Percentiles rank a stretch among this genome's conserved stretches.
phyloP scores from a whole-genome alignment of 768 basidiomycete species.

The Mycena belliarum region DNA sequence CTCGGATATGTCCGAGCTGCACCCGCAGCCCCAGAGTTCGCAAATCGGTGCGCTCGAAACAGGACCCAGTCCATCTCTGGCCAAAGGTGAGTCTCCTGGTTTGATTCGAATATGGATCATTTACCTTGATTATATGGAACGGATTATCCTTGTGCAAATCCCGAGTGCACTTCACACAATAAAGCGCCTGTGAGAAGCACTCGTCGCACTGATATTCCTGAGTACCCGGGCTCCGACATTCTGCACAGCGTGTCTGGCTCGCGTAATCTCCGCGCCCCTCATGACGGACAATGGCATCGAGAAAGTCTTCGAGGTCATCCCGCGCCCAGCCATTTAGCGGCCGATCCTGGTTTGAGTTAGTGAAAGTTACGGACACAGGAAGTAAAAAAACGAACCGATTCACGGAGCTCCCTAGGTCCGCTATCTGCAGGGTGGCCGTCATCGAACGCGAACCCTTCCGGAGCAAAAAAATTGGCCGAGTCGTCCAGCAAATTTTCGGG shows the following conservation, averaged over 20 bases:
- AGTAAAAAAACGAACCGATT: no score
- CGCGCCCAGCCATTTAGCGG: neutral
- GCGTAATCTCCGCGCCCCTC: neutral
- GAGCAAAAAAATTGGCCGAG: no score
- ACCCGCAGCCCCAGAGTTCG: slow-evolving; percentile 22
- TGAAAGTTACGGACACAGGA: no score
- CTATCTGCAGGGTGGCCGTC: no score
- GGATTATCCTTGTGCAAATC: neutral
- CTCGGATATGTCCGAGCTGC: slow-evolving; percentile 24
- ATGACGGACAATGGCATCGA: neutral
- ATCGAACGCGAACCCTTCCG: no score
- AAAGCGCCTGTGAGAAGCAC: neutral
- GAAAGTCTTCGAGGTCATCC: neutral
- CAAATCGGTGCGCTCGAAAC: slow-evolving; percentile 8
- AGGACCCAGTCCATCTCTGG: neutral
- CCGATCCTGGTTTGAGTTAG: neutral
- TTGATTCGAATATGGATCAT: no score
- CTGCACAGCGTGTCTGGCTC: neutral
- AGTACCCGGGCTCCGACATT: neutral
- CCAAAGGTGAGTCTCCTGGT: neutral
- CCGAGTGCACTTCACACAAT: neutral
- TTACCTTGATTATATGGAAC: neutral
- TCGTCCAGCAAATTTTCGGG: no score
- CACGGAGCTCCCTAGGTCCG: no score
- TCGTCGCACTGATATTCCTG: neutral